Evolutionary conservation across 441 rosid genomes (phyloP).

Genomic region (Gossypium lobatum): DNA sequence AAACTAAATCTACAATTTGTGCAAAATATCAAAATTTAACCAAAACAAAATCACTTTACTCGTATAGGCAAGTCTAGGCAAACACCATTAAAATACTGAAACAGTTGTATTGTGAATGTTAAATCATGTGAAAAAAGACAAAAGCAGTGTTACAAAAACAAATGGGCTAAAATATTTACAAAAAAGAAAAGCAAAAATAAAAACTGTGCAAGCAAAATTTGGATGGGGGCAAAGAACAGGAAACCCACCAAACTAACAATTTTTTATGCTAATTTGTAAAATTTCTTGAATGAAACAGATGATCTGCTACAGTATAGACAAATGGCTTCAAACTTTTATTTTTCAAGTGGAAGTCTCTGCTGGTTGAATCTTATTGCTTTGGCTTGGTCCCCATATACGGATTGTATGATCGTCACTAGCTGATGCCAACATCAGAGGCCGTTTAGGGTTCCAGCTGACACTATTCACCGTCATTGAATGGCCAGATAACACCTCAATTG

Average conservation of each 20-base stretch:
- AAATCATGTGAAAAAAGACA: neutral
- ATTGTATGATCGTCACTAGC: conserved; percentile 85
- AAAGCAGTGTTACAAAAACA: neutral
- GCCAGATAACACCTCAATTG: conserved; percentile 66
- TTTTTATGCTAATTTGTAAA: conserved; percentile 8
- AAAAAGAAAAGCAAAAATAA: neutral
- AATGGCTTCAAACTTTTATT: neutral
- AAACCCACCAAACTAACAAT: conserved; percentile 11
- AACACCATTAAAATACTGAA: neutral
- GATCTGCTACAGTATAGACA: conserved; percentile 12
- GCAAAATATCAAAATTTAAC: neutral
- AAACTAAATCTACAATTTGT: no score
- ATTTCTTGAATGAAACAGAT: conserved; percentile 5
- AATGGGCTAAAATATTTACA: conserved; percentile 26
- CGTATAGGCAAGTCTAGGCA: neutral
- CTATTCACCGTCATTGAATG: conserved; percentile 77
- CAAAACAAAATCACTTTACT: neutral
- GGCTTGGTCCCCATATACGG: conserved; percentile 73
- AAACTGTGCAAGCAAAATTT: conserved; percentile 24
- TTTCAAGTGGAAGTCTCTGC: conserved; percentile 9
- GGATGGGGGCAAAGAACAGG: conserved; percentile 9
- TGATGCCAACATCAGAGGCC: conserved; percentile 78
- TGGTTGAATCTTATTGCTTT: conserved; percentile 19
- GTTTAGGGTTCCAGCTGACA: conserved; percentile 80
- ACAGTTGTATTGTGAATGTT: neutral